Conservation (phyloP, 208 protist genomes). For the Paratrypanosoma confusum region DNA sequence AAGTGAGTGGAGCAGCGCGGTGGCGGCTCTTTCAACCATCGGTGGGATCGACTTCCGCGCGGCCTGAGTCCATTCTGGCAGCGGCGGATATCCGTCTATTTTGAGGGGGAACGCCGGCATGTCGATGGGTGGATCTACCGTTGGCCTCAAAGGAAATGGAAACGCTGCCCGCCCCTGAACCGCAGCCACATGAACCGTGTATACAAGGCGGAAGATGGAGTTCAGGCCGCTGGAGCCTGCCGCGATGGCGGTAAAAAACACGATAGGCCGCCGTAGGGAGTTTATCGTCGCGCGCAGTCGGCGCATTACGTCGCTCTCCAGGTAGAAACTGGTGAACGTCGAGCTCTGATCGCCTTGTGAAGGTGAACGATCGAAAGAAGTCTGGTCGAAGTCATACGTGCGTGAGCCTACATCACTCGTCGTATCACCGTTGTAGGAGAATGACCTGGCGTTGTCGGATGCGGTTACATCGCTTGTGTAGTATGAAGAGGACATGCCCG, state of each 20-base stretch:
- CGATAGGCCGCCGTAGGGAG: conserved; percentile 47
- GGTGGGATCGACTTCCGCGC: conserved; percentile 44
- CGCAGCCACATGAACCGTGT: conserved; percentile 11
- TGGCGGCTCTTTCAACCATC: conserved; percentile 41
- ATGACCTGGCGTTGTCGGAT: too few species aligned
- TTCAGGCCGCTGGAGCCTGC: conserved; percentile 30
- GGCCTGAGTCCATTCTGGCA: conserved; percentile 51
- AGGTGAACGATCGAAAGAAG: conserved; percentile 35
- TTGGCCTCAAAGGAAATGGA: neutral
- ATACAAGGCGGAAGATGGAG: conserved; percentile 25
- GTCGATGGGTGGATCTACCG: too few species aligned
- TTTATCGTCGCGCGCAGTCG: conserved; percentile 15
- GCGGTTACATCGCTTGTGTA: too few species aligned
- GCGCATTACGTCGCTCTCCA: conserved; percentile 39
- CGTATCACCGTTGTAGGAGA: too few species aligned
- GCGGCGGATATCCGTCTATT: conserved; percentile 27
- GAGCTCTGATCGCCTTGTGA: conserved; percentile 63
- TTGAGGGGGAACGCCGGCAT: conserved; percentile 12
- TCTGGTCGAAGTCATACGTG: conserved; percentile 56
- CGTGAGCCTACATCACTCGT: too few species aligned
- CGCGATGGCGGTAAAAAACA: conserved; percentile 44
- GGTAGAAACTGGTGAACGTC: conserved; percentile 70
- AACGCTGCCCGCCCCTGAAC: neutral
- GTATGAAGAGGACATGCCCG: too few species aligned
- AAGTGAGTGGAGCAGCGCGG: conserved; percentile 21